phyloP scores from a whole-genome alignment of 1,139 yeast species.

The Nakaseomyces nivariensis region DNA sequence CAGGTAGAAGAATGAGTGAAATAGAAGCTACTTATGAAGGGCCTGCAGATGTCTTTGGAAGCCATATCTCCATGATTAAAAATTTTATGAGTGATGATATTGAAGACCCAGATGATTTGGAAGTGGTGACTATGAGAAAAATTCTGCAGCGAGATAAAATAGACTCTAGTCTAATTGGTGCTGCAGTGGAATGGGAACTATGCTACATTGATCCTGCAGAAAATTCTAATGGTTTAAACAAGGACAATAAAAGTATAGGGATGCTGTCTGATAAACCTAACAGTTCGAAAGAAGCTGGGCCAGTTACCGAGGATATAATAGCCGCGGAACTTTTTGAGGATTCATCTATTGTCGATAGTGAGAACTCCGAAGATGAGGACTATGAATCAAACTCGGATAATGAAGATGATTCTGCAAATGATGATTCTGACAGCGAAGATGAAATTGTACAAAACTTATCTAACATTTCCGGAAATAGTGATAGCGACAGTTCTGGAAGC shows the following conservation, averaged over 20 bases:
- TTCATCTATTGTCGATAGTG: neutral
- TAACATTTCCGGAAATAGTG: neutral
- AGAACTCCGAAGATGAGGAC: neutral
- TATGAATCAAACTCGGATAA: neutral
- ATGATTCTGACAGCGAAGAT: neutral
- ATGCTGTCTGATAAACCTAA: constrained; percentile 12
- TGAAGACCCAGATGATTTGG: constrained; percentile 45
- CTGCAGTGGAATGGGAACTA: constrained; percentile 13
- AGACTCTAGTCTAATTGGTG: constrained; percentile 7
- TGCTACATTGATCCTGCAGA: constrained; percentile 12
- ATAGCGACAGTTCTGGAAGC: neutral
- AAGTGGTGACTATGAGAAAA: constrained; percentile 28
- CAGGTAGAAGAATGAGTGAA: constrained; percentile 7
- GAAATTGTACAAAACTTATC: neutral
- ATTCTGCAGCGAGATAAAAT: constrained; percentile 9
- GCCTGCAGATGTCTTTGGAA: constrained; percentile 30
- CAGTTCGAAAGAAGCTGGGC: constrained; percentile 7
- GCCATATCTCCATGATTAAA: constrained; percentile 45
- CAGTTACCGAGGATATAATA: constrained; percentile 7
- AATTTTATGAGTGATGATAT: constrained; percentile 57
- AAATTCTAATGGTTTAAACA: neutral
- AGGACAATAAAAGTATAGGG: neutral
- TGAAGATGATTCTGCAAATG: neutral
- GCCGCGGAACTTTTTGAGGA: constrained; percentile 1
- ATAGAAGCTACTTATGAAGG: constrained; percentile 12